Percentiles rank a stretch among this genome's conserved stretches.
These are phyloP conservation scores for Picea sitchensis DNA, from an alignment of 75 land plant genomes.

Conservation along the genomic window DNA sequence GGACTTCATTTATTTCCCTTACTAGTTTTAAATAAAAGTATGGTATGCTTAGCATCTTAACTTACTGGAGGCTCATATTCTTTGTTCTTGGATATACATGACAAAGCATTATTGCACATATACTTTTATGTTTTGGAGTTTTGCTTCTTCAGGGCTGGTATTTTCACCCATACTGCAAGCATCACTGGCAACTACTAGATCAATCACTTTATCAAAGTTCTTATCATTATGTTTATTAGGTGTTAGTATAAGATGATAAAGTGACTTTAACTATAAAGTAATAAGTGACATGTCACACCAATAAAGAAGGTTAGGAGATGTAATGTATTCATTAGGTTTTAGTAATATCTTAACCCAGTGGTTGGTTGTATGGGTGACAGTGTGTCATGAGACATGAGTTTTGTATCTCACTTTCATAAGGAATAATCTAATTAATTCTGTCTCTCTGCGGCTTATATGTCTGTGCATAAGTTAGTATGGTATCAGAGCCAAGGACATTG, in stretches of 20 bases:
- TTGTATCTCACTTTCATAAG: not conserved
- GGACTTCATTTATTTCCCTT: not conserved
- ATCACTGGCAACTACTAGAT: not conserved
- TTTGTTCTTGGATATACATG: not conserved
- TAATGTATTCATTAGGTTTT: no score
- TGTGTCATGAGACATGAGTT: not conserved
- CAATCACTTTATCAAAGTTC: not conserved
- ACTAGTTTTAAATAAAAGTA: not conserved
- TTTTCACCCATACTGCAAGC: not conserved
- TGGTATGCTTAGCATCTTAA: not conserved
- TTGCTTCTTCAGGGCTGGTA: not conserved
- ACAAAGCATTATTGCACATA: not conserved
- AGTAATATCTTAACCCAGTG: no score
- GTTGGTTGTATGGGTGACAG: no score
- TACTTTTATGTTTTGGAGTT: not conserved
- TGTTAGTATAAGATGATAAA: no score
- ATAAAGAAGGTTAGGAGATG: no score
- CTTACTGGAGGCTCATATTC: not conserved
- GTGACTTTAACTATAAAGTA: no score
- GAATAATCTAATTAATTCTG: no score
- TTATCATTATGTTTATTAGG: not conserved
- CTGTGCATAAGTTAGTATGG: no score
- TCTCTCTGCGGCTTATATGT: no score
- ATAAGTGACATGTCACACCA: no score
- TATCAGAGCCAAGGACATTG: no score